Evolutionary conservation across 2,329 filamentous ascomycete genomes (phyloP).

Genomic region (Hypoxylon sp.): DNA sequence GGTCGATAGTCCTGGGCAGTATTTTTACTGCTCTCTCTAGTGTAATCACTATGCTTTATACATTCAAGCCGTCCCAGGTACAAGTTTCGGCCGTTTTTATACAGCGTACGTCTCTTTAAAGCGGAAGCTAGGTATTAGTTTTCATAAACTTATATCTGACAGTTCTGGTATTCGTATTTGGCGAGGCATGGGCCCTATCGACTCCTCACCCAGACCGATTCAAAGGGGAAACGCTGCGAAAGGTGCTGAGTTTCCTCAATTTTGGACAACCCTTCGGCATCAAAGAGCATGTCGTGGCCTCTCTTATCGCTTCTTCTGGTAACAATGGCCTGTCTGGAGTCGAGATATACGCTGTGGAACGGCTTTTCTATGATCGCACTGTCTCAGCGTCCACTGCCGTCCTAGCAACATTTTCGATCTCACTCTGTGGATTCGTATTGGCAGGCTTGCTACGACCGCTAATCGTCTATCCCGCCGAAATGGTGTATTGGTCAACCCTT

Average conservation of each 20-base stretch:
- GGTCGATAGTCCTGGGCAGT: constrained; percentile 28
- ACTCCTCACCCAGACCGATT: constrained; percentile 28
- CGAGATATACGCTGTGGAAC: constrained; percentile 30
- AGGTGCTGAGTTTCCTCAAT: constrained; percentile 21
- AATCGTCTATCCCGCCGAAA: constrained; percentile 68
- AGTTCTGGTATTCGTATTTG: constrained; percentile 37
- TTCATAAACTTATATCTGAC: constrained; percentile 1
- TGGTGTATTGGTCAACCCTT: constrained; percentile 69
- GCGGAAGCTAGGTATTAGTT: too few relatives aligned
- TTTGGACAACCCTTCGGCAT: constrained; percentile 30
- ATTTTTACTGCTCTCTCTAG: constrained; percentile 34
- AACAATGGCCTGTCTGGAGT: constrained; percentile 37
- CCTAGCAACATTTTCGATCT: constrained; percentile 66
- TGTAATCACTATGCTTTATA: constrained; percentile 36
- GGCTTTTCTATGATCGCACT: constrained; percentile 30
- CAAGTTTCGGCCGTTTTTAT: constrained; percentile 33
- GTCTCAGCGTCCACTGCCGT: constrained; percentile 59
- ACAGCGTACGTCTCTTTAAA: constrained; percentile 35
- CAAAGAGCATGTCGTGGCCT: constrained; percentile 37
- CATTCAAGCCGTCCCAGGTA: constrained; percentile 30
- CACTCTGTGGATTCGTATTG: constrained; percentile 69
- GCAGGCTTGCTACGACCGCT: constrained; percentile 68
- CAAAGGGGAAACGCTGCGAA: constrained; percentile 23
- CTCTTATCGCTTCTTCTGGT: constrained; percentile 31
- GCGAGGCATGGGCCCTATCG: constrained; percentile 29